Evolutionary conservation across 2,329 filamentous ascomycete genomes (phyloP).

Genomic region (Trichoderma sp.): DNA sequence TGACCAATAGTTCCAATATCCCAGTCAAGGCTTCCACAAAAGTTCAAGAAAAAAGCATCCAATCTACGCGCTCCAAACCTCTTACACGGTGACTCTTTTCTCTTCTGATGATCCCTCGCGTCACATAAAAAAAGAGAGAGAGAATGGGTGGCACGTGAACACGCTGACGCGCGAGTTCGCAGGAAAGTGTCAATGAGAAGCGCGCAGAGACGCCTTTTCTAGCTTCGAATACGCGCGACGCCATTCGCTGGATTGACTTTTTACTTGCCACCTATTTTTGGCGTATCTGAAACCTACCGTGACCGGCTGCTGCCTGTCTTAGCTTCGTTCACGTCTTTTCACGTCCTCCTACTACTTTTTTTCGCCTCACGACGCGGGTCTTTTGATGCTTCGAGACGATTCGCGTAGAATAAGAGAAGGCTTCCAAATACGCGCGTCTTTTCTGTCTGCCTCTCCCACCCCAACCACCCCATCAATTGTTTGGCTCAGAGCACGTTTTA

Average conservation of each 20-base stretch:
- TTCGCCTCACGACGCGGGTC: constrained; percentile 2
- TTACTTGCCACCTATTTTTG: not conserved
- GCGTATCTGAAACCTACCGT: not conserved
- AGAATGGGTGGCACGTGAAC: constrained; percentile 2
- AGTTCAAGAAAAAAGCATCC: not conserved
- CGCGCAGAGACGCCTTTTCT: not conserved
- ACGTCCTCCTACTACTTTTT: not conserved
- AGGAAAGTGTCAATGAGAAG: not conserved
- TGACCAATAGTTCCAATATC: not conserved
- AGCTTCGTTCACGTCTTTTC: not conserved
- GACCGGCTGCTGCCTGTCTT: constrained; percentile 5
- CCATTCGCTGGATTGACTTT: not conserved
- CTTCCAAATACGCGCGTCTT: not conserved
- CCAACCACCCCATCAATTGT: not conserved
- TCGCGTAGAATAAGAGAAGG: not conserved
- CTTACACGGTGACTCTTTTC: not conserved
- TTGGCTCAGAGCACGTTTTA: not conserved
- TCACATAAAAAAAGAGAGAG: not conserved
- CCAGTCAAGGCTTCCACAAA: not conserved
- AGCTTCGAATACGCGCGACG: not conserved
- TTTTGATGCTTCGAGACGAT: not conserved
- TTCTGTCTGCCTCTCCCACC: not conserved
- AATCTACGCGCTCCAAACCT: not conserved
- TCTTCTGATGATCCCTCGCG: not conserved
- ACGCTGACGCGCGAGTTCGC: constrained; percentile 3